A percentile compares a stretch with the other conserved stretches of the same genome.
Evolutionary conservation across 306 rosid species (phyloP).

Genomic region (Prunus padus): DNA sequence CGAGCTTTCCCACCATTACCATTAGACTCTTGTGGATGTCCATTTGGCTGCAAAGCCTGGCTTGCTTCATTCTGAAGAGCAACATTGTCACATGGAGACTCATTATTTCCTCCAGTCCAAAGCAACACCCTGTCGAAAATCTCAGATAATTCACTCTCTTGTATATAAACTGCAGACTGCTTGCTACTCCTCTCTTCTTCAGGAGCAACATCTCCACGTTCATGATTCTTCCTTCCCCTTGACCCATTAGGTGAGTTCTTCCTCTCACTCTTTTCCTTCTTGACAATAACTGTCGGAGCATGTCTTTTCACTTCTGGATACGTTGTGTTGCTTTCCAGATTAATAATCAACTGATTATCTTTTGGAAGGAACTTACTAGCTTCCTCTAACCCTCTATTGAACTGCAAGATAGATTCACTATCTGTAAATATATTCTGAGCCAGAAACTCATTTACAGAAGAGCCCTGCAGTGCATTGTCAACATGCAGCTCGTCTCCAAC

Average conservation of each 20-base stretch:
- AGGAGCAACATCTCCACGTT: slow-evolving; percentile 27
- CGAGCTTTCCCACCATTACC: slow-evolving; percentile 25
- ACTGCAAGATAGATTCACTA: slow-evolving; percentile 61
- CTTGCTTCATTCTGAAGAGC: slow-evolving; percentile 15
- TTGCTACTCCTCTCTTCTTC: slow-evolving; percentile 44
- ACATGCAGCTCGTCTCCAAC: background rate
- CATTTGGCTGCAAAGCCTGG: slow-evolving; percentile 19
- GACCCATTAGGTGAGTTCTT: slow-evolving; percentile 32
- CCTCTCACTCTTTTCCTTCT: slow-evolving; percentile 33
- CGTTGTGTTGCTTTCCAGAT: slow-evolving; percentile 30
- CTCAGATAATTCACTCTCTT: slow-evolving; percentile 31
- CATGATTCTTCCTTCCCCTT: slow-evolving; percentile 42
- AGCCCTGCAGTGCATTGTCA: slow-evolving; percentile 32
- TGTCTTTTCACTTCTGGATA: slow-evolving; percentile 25
- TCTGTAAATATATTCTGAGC: slow-evolving; percentile 65
- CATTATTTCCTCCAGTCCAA: background rate
- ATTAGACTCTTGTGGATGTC: slow-evolving; percentile 13
- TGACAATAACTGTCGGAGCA: slow-evolving; percentile 16
- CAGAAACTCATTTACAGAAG: slow-evolving; percentile 45
- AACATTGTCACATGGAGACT: slow-evolving; percentile 14
- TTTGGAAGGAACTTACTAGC: slow-evolving; percentile 87
- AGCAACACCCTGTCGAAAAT: slow-evolving; percentile 43
- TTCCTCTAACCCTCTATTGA: slow-evolving; percentile 77
- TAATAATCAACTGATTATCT: slow-evolving; percentile 37
- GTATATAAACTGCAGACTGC: slow-evolving; percentile 37